These are phyloP conservation scores for Aspergillus brasiliensis DNA, from an alignment of 2,329 filamentous ascomycete species.

Conservation along the genomic window DNA sequence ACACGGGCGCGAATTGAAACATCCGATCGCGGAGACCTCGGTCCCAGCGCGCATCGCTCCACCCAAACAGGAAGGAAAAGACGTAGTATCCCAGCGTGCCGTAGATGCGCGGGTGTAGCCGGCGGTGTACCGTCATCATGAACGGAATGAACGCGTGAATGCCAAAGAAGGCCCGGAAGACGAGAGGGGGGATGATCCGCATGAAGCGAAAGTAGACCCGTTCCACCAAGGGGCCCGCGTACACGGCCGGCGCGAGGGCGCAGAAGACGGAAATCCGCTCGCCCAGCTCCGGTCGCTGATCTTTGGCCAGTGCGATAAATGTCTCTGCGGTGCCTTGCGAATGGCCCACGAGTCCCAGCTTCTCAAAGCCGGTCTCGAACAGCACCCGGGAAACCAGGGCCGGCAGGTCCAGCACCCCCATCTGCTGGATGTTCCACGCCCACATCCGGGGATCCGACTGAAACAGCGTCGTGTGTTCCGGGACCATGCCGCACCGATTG, in stretches of 20 bases:
- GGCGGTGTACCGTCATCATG: constrained; percentile 81
- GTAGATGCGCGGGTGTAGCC: constrained; percentile 69
- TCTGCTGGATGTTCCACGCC: constrained; percentile 94
- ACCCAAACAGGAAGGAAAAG: constrained; percentile 86
- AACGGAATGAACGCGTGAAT: constrained; percentile 91
- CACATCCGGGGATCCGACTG: constrained; percentile 87
- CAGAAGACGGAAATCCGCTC: constrained; percentile 86
- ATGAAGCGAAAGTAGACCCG: constrained; percentile 94
- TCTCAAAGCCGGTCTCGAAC: constrained; percentile 77
- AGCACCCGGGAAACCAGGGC: constrained; percentile 79
- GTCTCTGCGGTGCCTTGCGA: constrained; percentile 91
- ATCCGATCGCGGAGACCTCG: constrained; percentile 74
- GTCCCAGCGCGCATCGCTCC: constrained; percentile 85
- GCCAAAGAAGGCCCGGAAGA: constrained; percentile 83
- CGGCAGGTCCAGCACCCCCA: constrained; percentile 86
- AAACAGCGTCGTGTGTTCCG: constrained; percentile 70
- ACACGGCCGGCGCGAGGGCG: constrained; percentile 84
- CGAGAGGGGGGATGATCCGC: constrained; percentile 71
- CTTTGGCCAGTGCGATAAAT: constrained; percentile 83
- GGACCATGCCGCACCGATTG: constrained; percentile 83
- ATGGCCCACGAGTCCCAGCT: constrained; percentile 81
- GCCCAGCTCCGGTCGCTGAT: constrained; percentile 82
- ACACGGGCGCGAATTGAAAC: constrained; percentile 91
- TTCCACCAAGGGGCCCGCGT: constrained; percentile 81
- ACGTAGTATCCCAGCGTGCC: constrained; percentile 84